Evolutionary conservation across 495 filamentous ascomycete genomes (phyloP), one percentile per base, ranked within the genome.

Genomic region (Neurospora discreta): DNA sequence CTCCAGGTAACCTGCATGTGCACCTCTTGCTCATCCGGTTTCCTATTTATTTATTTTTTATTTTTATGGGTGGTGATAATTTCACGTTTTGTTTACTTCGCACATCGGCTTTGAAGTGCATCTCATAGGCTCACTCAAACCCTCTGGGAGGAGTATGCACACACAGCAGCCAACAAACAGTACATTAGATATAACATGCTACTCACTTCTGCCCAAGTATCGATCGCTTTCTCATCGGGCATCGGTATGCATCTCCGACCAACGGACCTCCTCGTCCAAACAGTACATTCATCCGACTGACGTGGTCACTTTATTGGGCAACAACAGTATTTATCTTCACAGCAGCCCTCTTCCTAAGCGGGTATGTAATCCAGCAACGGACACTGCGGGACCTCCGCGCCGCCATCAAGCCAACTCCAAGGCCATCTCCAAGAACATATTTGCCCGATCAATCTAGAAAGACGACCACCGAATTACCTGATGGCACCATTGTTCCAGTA

Each of bases 301-400:
- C 30, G 42, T 40, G 33, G 3, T n/a, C 6, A 8, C 16, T 43
- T 18, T 43, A 18, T 44, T n/a, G 1, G 20, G 38, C 30, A 3
- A 23, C 7, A 88, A 23, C 7, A 88, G 83, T 86, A 67, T 73
- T 86, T 73, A 70, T 86, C 72, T 85, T 82, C 80, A 85, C 85
- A 68, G 70, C 80, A 23, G 87, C 85, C 71, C 83, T 86, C 69
- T 87, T 83, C 80, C 83, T 82, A 58, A 82, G 78, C 77, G 86
- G 80, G 74, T 89, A 84, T 81, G 84, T 76, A 72, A 86, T 82
- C 78, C 89, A 85, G 72, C 87, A 88, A 72, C 82, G 85, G 65
- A 87, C 86, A 0, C 76, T 88, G 3, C 79, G 81, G 20, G 84
- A 86, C 60, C 73, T 88, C 7, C 81, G 85, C 41, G 75, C 75